phyloP scores from a whole-genome alignment of 768 basidiomycete genomes.

The Suillus brevipes region DNA sequence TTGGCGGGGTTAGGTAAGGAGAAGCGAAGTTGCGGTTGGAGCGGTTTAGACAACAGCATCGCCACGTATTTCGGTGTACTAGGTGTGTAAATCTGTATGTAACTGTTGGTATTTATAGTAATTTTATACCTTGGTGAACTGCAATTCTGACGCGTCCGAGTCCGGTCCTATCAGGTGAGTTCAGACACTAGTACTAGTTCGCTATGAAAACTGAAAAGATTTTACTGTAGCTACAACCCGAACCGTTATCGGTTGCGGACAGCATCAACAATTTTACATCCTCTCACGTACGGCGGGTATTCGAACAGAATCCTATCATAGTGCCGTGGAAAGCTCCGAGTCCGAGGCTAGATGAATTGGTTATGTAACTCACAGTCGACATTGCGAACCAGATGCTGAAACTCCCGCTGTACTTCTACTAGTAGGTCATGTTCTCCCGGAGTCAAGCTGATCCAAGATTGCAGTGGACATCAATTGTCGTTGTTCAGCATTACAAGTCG shows the following conservation, averaged over 20 bases:
- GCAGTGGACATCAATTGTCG: neutral
- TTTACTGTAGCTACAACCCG: too few species aligned
- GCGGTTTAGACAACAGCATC: too few species aligned
- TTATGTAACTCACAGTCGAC: neutral
- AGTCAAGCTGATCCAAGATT: neutral
- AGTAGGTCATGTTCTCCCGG: neutral
- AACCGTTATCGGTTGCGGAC: too few species aligned
- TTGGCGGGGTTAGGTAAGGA: neutral
- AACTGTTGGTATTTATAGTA: too few species aligned
- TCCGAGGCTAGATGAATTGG: neutral
- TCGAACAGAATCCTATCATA: neutral
- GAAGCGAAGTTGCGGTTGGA: neutral
- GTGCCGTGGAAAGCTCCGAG: neutral
- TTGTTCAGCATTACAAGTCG: neutral
- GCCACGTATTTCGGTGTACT: neutral
- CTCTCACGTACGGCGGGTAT: too few species aligned
- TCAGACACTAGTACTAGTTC: too few species aligned
- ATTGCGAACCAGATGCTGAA: neutral
- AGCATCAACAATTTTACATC: too few species aligned
- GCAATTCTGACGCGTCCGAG: too few species aligned
- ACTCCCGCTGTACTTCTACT: neutral
- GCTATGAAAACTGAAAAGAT: too few species aligned
- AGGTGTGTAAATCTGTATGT: too few species aligned
- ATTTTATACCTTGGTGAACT: too few species aligned
- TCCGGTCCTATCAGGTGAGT: too few species aligned